Percentiles rank a stretch among this genome's conserved stretches.
phyloP scores from a whole-genome alignment of 768 basidiomycete species.

The Suillus decipiens region DNA sequence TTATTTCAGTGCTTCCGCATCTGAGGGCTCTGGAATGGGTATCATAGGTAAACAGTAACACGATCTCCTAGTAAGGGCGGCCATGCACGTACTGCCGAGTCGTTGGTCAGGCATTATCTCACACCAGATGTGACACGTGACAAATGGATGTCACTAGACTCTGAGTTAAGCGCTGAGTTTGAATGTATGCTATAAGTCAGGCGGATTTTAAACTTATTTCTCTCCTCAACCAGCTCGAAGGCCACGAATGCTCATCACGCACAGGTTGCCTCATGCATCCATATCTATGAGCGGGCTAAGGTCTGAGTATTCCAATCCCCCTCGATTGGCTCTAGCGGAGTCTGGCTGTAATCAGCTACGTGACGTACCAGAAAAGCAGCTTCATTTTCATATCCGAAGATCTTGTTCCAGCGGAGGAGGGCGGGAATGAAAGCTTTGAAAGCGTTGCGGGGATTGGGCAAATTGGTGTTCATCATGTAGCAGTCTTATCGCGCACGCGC shows the following conservation, averaged over 20 bases:
- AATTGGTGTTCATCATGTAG: constrained; percentile 12
- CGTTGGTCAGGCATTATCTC: neutral
- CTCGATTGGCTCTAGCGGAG: constrained; percentile 61
- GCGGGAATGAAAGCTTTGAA: constrained; percentile 42
- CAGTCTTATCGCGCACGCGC: constrained; percentile 11
- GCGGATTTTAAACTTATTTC: neutral
- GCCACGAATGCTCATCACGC: constrained; percentile 64
- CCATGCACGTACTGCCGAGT: neutral
- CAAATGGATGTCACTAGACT: neutral
- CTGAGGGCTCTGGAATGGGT: neutral
- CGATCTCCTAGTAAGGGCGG: neutral
- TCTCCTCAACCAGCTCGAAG: constrained; percentile 42
- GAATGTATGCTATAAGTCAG: neutral
- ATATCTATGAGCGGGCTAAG: constrained; percentile 70
- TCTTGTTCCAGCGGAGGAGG: constrained; percentile 37
- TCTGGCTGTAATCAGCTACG: constrained; percentile 53
- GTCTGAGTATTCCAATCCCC: constrained; percentile 72
- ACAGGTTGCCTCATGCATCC: constrained; percentile 40
- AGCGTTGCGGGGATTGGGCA: constrained; percentile 57
- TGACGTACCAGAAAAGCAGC: constrained; percentile 65
- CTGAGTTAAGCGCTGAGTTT: neutral
- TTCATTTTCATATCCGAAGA: constrained; percentile 40
- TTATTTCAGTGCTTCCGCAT: neutral
- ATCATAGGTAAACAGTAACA: neutral
- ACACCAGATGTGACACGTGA: neutral